Percentiles rank a stretch among this genome's conserved stretches.
These are phyloP conservation scores for Puccinia polysora DNA, from an alignment of 1,284 basidiomycete species.

Conservation along the genomic window DNA sequence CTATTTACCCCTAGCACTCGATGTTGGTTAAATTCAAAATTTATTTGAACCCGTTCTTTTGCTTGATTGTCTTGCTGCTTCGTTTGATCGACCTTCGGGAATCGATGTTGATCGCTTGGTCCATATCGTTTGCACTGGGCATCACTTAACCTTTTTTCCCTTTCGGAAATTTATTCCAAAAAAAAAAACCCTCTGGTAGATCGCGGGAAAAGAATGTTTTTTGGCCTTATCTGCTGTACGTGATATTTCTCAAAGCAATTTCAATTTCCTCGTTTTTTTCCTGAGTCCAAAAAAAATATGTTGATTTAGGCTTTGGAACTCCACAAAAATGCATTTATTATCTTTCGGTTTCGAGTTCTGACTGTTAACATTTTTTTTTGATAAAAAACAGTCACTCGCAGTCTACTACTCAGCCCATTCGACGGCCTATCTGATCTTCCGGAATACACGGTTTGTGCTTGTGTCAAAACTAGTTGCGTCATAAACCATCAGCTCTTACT, in stretches of 20 bases:
- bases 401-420: constrained; percentile 47
- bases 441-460: constrained; percentile 46
- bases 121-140: background rate
- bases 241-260: background rate
- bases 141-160: background rate
- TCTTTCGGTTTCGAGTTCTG: background rate
- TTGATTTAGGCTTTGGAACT: background rate
- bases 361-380: background rate
- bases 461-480: constrained; percentile 39
- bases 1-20: constrained; percentile 34
- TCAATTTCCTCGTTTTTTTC: background rate
- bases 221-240: constrained; percentile 49
- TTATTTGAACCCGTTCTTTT: no score
- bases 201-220: constrained; percentile 50
- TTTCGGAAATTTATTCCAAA: background rate
- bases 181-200: no score
- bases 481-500: no score
- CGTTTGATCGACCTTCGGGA: no score
- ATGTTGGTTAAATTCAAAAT: constrained; percentile 19
- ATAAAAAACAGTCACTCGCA: constrained; percentile 43
- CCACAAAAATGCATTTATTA: background rate
- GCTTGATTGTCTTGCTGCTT: no score
- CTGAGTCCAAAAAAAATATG: background rate
- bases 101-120: background rate
- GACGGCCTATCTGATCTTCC: constrained; percentile 47